These are phyloP conservation scores for Polychytrium aggregatum DNA, from an alignment of 192 early-diverging fungal species.

Conservation along the genomic window DNA sequence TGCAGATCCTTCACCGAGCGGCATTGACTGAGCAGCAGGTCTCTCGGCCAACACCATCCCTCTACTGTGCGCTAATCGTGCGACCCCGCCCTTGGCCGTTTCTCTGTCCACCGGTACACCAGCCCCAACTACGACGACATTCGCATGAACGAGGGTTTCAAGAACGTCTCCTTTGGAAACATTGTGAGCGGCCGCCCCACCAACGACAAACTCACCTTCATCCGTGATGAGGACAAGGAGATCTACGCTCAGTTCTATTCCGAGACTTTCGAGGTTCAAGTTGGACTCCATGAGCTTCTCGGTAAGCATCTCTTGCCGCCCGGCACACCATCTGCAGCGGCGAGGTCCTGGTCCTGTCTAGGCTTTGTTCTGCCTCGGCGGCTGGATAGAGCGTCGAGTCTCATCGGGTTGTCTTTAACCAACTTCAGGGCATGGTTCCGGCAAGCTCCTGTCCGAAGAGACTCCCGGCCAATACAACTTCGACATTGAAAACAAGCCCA, in stretches of 20 bases:
- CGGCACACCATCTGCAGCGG: too few species aligned
- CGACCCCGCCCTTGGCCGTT: background rate
- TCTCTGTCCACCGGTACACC: slow-evolving; percentile 4
- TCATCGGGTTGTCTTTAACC: background rate
- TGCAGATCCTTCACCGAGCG: too few species aligned
- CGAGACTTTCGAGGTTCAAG: slow-evolving; percentile 46
- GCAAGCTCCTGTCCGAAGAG: slow-evolving; percentile 43
- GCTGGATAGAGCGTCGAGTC: too few species aligned
- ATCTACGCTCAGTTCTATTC: slow-evolving; percentile 25
- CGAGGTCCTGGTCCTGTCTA: too few species aligned
- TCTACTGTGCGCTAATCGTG: background rate
- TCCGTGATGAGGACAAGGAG: slow-evolving; percentile 30
- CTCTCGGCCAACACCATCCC: too few species aligned
- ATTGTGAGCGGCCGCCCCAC: slow-evolving; percentile 39
- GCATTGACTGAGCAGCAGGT: too few species aligned
- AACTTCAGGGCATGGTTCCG: slow-evolving; percentile 42
- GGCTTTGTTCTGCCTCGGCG: too few species aligned
- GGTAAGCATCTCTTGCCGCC: slow-evolving; percentile 6
- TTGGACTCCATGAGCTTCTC: slow-evolving; percentile 45
- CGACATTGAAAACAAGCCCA: slow-evolving; percentile 25
- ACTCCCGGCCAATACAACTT: slow-evolving; percentile 40
- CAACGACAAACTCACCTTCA: slow-evolving; percentile 36
- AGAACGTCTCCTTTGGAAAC: slow-evolving; percentile 53
- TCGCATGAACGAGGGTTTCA: slow-evolving; percentile 32
- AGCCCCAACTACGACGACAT: slow-evolving; percentile 36